Evolutionary conservation across 2,329 filamentous ascomycete species (phyloP).

Genomic region (Phoma sp.): DNA sequence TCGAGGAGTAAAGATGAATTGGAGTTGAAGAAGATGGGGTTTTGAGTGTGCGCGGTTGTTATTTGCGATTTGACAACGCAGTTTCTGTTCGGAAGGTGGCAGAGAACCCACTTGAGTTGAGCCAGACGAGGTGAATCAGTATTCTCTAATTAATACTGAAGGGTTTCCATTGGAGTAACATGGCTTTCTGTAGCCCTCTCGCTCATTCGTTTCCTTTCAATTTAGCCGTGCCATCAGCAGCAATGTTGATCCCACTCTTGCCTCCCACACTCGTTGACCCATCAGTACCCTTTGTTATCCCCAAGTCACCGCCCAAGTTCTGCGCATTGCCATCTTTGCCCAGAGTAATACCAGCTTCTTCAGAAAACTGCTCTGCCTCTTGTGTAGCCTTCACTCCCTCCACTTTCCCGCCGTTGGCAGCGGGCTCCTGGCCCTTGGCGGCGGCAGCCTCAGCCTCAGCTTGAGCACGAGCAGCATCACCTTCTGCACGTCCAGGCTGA

Average conservation of each 20-base stretch:
- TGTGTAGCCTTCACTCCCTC: constrained; percentile 38
- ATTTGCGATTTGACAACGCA: no score
- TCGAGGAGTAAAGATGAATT: no score
- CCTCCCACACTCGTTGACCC: constrained; percentile 41
- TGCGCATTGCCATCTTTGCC: constrained; percentile 30
- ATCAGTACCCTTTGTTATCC: constrained; percentile 41
- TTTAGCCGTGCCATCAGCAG: constrained; percentile 32
- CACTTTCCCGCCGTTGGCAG: constrained; percentile 24
- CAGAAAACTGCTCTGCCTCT: constrained; percentile 39
- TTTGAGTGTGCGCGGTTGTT: no score
- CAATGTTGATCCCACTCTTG: constrained; percentile 40
- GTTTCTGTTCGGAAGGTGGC: no score
- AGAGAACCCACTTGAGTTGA: no score
- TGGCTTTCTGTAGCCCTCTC: not conserved
- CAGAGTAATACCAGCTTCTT: constrained; percentile 36
- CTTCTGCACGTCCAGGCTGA: constrained; percentile 31
- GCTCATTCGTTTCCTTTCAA: constrained; percentile 15
- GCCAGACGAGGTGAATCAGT: no score
- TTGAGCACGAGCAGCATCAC: constrained; percentile 22
- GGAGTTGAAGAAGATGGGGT: no score
- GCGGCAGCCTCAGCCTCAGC: constrained; percentile 21
- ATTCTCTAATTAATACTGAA: no score
- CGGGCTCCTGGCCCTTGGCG: constrained; percentile 22
- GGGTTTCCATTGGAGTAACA: no score
- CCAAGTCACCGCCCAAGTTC: constrained; percentile 41